A percentile compares a stretch with the other conserved stretches of the same genome.
Evolutionary conservation across 257 asterid species (phyloP).

Genomic region (Solanum appendiculatum): DNA sequence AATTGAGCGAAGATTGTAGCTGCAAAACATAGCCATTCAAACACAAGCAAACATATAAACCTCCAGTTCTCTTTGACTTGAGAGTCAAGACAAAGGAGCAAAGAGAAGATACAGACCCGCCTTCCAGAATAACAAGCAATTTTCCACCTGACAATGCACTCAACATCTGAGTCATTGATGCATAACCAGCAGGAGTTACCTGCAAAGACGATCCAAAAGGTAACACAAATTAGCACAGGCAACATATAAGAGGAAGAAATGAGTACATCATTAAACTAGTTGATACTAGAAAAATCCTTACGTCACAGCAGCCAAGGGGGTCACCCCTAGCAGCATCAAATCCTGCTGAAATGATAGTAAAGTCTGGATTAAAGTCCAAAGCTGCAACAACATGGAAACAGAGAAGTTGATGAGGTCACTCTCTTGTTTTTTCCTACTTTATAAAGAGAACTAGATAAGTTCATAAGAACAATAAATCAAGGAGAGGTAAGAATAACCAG

Average conservation of each 20-base stretch:
- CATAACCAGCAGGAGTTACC: conserved; percentile 92
- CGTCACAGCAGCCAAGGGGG: conserved; percentile 98
- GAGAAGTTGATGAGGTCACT: not conserved
- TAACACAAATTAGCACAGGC: not conserved
- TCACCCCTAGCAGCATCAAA: conserved; percentile 99
- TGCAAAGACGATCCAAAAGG: conserved; percentile 11
- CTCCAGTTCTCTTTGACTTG: not conserved
- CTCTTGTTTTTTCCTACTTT: not conserved
- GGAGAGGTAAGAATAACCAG: not conserved
- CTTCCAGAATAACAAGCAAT: conserved; percentile 93
- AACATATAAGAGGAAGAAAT: not conserved
- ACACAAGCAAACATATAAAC: not conserved
- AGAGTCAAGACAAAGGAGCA: conserved; percentile 1
- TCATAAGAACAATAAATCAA: not conserved
- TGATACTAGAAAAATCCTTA: conserved; percentile 15
- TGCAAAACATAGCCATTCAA: conserved; percentile 21
- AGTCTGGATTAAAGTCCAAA: conserved; percentile 79
- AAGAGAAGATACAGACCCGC: conserved; percentile 58
- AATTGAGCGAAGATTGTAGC: conserved; percentile 95
- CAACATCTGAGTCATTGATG: conserved; percentile 84
- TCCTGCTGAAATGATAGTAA: conserved; percentile 95
- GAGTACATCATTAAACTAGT: not conserved
- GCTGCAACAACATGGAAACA: conserved; percentile 42
- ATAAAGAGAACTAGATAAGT: not conserved
- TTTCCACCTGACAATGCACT: conserved; percentile 70